Conservation (phyloP, 2,329 filamentous ascomycete genomes). For the Cladorrhinum sp. region DNA sequence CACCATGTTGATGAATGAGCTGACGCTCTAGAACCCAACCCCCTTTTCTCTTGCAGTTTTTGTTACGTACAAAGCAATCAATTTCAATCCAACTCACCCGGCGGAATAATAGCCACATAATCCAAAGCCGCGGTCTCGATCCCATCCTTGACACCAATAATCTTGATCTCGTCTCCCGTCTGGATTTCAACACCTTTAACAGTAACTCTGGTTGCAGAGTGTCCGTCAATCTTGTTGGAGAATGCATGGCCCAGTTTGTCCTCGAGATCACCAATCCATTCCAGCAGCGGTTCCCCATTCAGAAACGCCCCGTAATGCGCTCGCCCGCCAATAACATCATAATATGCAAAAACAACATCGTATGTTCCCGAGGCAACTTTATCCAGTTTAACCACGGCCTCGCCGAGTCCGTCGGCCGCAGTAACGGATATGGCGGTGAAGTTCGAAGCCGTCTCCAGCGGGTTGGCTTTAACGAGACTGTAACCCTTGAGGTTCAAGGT, state of each 20-base stretch:
- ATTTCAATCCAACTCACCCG: neutral
- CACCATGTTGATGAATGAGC: neutral
- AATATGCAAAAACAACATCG: constrained; percentile 60
- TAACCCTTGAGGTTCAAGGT: constrained; percentile 61
- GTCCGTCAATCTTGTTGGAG: constrained; percentile 31
- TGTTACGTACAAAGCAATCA: neutral
- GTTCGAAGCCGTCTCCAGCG: constrained; percentile 59
- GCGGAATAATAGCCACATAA: neutral
- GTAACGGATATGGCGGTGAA: constrained; percentile 53
- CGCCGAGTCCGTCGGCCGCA: constrained; percentile 50
- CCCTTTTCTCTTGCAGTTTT: neutral
- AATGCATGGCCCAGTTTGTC: constrained; percentile 57
- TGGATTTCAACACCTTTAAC: neutral
- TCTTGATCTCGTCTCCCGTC: constrained; percentile 26
- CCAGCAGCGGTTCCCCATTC: constrained; percentile 50
- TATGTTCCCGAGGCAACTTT: constrained; percentile 53
- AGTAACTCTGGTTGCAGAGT: neutral
- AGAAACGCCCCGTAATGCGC: constrained; percentile 60
- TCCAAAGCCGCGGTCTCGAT: neutral
- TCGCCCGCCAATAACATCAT: constrained; percentile 65
- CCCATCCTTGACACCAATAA: neutral
- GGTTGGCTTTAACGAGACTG: constrained; percentile 48
- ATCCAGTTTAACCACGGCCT: constrained; percentile 44
- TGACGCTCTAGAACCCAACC: neutral
- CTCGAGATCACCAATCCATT: constrained; percentile 60